Base-by-base conservation (phyloP, 768 basidiomycete species). In the Albatrellus ellisii region DNA sequence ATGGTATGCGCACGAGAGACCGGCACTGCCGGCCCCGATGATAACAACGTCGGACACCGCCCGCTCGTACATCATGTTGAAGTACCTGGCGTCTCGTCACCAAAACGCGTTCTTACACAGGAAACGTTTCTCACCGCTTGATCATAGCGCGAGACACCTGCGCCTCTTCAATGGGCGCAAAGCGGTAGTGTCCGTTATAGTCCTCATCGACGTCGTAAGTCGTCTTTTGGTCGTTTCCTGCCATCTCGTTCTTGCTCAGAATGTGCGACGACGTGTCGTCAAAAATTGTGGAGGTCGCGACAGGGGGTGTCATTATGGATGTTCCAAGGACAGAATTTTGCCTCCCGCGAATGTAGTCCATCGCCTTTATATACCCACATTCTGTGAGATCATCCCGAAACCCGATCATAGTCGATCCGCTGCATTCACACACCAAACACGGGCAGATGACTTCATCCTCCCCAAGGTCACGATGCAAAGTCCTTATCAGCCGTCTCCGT, bases 101-200 rank as follows among this genome's bases (percentile, higher is more conserved):
- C n/a, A n/a, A n/a, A n/a, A n/a, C n/a, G n/a, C n/a, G n/a, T n/a
- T n/a, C n/a, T n/a, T n/a, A n/a, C n/a, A n/a, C n/a, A n/a, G n/a
- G n/a, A n/a, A n/a, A n/a, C n/a, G n/a, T n/a, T n/a, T n/a, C 21
- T 27, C n/a, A 77, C 75, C 80, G 62, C 59, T 73, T 78, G 51
- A 79, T 81, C 80, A 83, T 84, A 35, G 79, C 79, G 32, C 81
- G 65, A 7, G 79, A 75, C 2, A 85, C 81, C 48, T 83, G 73
- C 6, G 80, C 76, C 60, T 85, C 83, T 51, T 78, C 68, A 43
- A 83, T 80, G 2, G 80, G 79, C 2, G 79, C 79, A 45, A 81
- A 83, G 25, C 66, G 67, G 60, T 79, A 82, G 43, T 69, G 56
- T 3, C 80, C 81, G 20, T 73, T 61, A 50, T 79, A 81, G 54